Evolutionary conservation across 2,329 filamentous ascomycete species (phyloP).

Genomic region (Penicillium psychrosexuale): DNA sequence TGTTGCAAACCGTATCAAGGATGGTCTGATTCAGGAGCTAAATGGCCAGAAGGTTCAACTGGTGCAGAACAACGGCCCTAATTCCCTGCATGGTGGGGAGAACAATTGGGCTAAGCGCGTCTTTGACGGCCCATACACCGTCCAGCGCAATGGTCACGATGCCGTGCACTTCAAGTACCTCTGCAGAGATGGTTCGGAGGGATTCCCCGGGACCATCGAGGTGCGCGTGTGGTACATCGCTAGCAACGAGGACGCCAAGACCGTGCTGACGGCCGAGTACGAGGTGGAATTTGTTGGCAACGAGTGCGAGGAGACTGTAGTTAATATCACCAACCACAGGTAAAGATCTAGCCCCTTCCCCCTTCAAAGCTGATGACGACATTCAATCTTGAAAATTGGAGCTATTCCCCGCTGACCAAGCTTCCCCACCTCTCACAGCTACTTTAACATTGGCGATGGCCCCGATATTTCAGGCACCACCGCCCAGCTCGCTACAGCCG

Average conservation of each 20-base stretch:
- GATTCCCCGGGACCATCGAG: slow-evolving; percentile 82
- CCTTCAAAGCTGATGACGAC: not conserved
- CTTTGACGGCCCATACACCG: slow-evolving; percentile 53
- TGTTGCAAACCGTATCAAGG: slow-evolving; percentile 73
- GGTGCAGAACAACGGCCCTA: slow-evolving; percentile 71
- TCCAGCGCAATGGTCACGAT: slow-evolving; percentile 59
- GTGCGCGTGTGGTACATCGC: slow-evolving; percentile 74
- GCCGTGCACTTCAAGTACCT: slow-evolving; percentile 62
- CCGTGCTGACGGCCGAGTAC: slow-evolving; percentile 80
- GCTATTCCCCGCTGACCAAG: not conserved
- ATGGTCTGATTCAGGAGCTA: slow-evolving; percentile 66
- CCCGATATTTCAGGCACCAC: slow-evolving; percentile 62
- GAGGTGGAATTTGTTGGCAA: slow-evolving; percentile 76
- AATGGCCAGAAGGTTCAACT: slow-evolving; percentile 71
- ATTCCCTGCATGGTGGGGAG: slow-evolving; percentile 70
- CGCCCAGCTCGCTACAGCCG: slow-evolving; percentile 56
- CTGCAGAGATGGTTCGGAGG: slow-evolving; percentile 80
- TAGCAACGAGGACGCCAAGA: slow-evolving; percentile 65
- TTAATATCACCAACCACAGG: slow-evolving; percentile 97
- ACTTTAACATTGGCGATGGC: slow-evolving; percentile 63
- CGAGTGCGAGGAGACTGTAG: slow-evolving; percentile 78
- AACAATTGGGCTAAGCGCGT: slow-evolving; percentile 60
- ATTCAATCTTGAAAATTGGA: not conserved
- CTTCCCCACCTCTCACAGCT: slow-evolving; percentile 41
- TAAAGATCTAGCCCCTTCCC: slow-evolving; percentile 39